A percentile compares a stretch with the other conserved stretches of the same genome.
These are phyloP conservation scores for Umbellularia californica DNA, from an alignment of 164 flowering plant genomes.

Conservation along the genomic window DNA sequence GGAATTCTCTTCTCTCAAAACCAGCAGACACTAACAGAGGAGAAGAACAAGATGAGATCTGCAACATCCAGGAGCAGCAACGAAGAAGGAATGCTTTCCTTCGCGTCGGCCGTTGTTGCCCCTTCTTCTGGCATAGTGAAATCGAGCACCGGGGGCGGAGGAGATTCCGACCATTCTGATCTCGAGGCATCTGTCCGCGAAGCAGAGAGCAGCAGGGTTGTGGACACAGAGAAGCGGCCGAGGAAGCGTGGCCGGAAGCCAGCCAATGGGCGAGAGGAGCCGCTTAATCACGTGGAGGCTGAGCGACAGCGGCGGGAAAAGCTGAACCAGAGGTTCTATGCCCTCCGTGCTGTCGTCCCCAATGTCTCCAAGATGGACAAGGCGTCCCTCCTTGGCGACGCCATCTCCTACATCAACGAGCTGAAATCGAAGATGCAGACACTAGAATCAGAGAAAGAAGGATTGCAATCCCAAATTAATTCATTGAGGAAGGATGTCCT, in stretches of 20 bases:
- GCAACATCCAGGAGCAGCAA: slow-evolving; percentile 47
- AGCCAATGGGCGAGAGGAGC: slow-evolving; percentile 89
- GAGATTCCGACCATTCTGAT: slow-evolving; percentile 81
- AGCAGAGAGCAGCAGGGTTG: slow-evolving; percentile 51
- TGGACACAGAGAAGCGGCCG: slow-evolving; percentile 66
- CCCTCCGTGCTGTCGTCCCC: slow-evolving; percentile 87
- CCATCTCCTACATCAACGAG: slow-evolving; percentile 85
- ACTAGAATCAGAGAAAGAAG: slow-evolving; percentile 52
- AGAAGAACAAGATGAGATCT: slow-evolving; percentile 43
- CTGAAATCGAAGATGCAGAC: slow-evolving; percentile 50
- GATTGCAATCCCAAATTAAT: slow-evolving; percentile 44
- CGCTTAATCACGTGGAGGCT: slow-evolving; percentile 88
- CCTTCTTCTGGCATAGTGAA: slow-evolving; percentile 42
- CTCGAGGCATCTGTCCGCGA: slow-evolving; percentile 75
- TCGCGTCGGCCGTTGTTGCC: slow-evolving; percentile 56
- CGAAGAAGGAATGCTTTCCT: slow-evolving; percentile 78
- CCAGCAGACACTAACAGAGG: slow-evolving; percentile 20
- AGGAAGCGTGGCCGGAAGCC: slow-evolving; percentile 87
- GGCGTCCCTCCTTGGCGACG: slow-evolving; percentile 89
- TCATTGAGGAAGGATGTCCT: slow-evolving; percentile 40
- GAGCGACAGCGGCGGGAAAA: slow-evolving; percentile 93
- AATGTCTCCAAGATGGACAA: slow-evolving; percentile 98
- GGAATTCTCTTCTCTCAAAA: slow-evolving; percentile 34
- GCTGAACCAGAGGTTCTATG: slow-evolving; percentile 90
- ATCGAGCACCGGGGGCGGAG: slow-evolving; percentile 29